Evolutionary conservation across 345 rosid genomes (phyloP).

Genomic region (Aquilaria sinensis): DNA sequence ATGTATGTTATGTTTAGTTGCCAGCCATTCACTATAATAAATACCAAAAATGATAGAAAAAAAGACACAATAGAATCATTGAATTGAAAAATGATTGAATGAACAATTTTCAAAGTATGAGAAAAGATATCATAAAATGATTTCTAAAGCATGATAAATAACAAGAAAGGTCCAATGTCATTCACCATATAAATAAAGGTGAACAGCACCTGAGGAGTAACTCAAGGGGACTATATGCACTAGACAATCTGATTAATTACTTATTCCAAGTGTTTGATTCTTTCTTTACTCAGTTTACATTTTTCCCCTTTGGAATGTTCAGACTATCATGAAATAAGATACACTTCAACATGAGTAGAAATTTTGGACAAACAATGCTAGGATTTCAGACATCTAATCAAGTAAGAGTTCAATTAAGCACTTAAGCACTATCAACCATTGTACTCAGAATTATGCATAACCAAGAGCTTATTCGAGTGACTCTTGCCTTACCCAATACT

Average conservation of each 20-base stretch:
- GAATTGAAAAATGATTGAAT: not conserved
- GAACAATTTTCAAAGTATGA: not conserved
- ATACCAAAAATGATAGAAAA: not conserved
- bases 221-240: conserved; percentile 76
- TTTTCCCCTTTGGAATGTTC: too few species aligned
- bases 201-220: too few species aligned
- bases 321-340: too few species aligned
- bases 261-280: conserved; percentile 59
- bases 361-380: too few species aligned
- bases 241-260: conserved; percentile 58
- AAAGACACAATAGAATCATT: conserved; percentile 3
- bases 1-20: too few species aligned
- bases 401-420: too few species aligned
- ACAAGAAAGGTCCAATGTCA: not conserved
- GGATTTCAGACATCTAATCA: too few species aligned
- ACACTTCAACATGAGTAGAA: too few species aligned
- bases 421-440: too few species aligned
- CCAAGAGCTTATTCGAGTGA: too few species aligned
- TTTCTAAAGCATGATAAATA: not conserved
- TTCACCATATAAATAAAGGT: not conserved
- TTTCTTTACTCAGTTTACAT: conserved; percentile 69
- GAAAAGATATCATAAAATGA: not conserved
- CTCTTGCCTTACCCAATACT: too few species aligned
- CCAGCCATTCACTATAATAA: not conserved
- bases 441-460: too few species aligned